Evolutionary conservation across 768 basidiomycete genomes (phyloP).

Genomic region (Termitomyces sp.): DNA sequence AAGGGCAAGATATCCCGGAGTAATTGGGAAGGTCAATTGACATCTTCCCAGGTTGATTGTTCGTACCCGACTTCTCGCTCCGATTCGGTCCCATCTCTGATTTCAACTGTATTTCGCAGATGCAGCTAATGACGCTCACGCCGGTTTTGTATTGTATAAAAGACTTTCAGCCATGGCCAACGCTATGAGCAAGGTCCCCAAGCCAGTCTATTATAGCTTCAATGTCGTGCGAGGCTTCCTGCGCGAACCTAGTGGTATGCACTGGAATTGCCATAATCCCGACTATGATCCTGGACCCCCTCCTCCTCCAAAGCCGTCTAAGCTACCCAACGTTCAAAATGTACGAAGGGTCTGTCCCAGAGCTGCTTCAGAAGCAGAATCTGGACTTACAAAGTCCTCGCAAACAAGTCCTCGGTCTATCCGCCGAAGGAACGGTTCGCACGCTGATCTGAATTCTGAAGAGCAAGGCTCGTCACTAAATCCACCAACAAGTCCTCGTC

Average conservation of each 20-base stretch:
- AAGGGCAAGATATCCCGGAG: slow-evolving; percentile 62
- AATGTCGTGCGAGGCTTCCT: slow-evolving; percentile 41
- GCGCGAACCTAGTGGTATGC: slow-evolving; percentile 33
- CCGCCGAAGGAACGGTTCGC: background rate
- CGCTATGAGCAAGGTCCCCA: slow-evolving; percentile 25
- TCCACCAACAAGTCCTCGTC: background rate
- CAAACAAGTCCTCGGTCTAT: background rate
- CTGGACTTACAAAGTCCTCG: background rate
- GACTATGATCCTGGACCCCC: slow-evolving; percentile 69
- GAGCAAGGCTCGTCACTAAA: background rate
- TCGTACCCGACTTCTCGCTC: slow-evolving; percentile 19
- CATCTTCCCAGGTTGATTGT: slow-evolving; percentile 53
- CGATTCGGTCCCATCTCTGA: background rate
- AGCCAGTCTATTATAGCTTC: slow-evolving; percentile 50
- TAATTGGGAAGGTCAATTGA: slow-evolving; percentile 61
- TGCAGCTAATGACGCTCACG: slow-evolving; percentile 68
- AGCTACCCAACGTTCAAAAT: slow-evolving; percentile 14
- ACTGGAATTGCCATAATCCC: slow-evolving; percentile 59
- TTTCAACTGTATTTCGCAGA: slow-evolving; percentile 26
- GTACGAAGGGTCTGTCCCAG: slow-evolving; percentile 1
- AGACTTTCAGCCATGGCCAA: slow-evolving; percentile 38
- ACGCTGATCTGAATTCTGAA: background rate
- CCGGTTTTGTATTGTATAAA: slow-evolving; percentile 49
- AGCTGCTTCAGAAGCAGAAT: background rate
- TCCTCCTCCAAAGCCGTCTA: slow-evolving; percentile 38